Conservation (phyloP, 2,329 filamentous ascomycete genomes). For the Thielaviopsis ethacetica region DNA sequence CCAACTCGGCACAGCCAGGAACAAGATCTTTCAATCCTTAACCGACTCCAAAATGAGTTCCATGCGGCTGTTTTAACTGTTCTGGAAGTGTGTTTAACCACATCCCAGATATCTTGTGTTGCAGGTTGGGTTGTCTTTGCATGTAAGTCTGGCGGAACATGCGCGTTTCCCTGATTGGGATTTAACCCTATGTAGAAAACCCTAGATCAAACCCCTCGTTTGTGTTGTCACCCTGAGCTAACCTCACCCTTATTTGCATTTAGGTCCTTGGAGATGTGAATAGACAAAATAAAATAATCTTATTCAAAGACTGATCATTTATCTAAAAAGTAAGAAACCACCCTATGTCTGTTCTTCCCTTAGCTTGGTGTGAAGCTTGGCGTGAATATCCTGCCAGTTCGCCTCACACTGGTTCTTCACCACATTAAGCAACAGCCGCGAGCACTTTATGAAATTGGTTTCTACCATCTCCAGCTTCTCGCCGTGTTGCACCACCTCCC, state of each 20-base stretch:
- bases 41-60: neutral
- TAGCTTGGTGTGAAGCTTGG: constrained; percentile 3
- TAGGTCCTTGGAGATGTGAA: too few relatives aligned
- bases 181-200: neutral
- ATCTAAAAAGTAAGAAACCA: too few relatives aligned
- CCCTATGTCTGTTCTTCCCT: neutral
- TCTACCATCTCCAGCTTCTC: constrained; percentile 29
- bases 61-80: neutral
- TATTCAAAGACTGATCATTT: too few relatives aligned
- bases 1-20: neutral
- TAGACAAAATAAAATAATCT: too few relatives aligned
- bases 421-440: constrained; percentile 30
- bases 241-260: too few relatives aligned
- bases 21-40: neutral
- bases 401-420: constrained; percentile 34
- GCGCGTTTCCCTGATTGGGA: neutral
- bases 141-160: neutral
- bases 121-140: neutral
- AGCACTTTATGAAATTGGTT: constrained; percentile 33
- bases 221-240: neutral
- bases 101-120: neutral
- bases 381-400: constrained; percentile 34
- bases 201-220: neutral
- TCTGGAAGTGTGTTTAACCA: neutral
- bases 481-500: constrained; percentile 22